Conservation (phyloP, 116 monocot species). For the Cymodocea nodosa region DNA sequence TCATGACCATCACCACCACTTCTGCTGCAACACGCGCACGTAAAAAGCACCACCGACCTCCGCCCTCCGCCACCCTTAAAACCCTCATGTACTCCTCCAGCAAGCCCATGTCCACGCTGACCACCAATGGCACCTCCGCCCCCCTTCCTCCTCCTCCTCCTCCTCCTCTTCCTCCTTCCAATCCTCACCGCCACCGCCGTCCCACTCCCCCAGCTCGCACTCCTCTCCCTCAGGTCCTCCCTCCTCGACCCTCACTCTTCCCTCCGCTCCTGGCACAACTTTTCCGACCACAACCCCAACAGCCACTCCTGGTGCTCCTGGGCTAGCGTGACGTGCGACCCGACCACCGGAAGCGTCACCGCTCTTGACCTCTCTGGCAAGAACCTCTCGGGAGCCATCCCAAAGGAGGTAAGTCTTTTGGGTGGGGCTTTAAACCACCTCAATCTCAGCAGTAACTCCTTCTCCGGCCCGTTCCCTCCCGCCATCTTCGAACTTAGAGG, state of each 20-base stretch:
- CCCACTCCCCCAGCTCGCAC: conserved; percentile 22
- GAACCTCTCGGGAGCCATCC: conserved; percentile 45
- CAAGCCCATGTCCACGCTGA: background rate
- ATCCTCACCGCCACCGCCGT: conserved; percentile 1
- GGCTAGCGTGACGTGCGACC: conserved; percentile 40
- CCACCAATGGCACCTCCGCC: background rate
- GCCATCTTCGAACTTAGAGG: conserved; percentile 34
- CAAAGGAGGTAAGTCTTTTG: conserved; percentile 32
- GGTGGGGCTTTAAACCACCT: conserved; percentile 26
- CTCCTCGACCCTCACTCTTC: conserved; percentile 42
- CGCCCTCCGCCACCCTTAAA: background rate
- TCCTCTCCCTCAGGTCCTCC: conserved; percentile 44
- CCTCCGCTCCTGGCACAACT: conserved; percentile 31
- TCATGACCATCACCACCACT: conserved; percentile 1
- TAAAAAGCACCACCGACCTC: conserved; percentile 2
- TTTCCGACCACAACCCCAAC: background rate
- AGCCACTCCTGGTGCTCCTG: conserved; percentile 32
- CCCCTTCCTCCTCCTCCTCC: background rate
- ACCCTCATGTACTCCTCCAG: background rate
- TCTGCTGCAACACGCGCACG: conserved; percentile 4
- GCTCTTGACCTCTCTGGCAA: conserved; percentile 12
- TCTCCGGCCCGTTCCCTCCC: conserved; percentile 27
- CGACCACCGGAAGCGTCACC: background rate
- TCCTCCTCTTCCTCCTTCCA: conserved; percentile 5
- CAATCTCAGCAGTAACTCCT: conserved; percentile 61